Evolutionary conservation across 768 basidiomycete species (phyloP).

Genomic region (Clavaria fumosa): DNA sequence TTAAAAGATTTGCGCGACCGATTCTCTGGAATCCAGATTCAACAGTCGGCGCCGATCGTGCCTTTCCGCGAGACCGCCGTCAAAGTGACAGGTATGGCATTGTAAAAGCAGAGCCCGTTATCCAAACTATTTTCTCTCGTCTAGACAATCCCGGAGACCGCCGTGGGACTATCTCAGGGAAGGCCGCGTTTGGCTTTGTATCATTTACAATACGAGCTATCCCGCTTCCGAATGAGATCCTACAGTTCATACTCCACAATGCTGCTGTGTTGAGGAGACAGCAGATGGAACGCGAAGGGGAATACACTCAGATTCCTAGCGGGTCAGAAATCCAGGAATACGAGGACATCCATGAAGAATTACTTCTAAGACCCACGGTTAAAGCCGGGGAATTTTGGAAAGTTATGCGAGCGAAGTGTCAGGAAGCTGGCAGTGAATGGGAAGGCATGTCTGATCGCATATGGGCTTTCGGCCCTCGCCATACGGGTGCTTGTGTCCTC

Average conservation of each 20-base stretch:
- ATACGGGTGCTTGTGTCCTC: constrained; percentile 74
- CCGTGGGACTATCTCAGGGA: constrained; percentile 66
- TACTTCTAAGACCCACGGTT: constrained; percentile 47
- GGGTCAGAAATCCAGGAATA: constrained; percentile 26
- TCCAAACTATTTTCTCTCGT: constrained; percentile 1
- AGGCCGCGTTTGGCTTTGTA: constrained; percentile 53
- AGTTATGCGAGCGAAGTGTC: constrained; percentile 44
- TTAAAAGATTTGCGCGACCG: constrained; percentile 91
- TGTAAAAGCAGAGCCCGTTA: too few species aligned
- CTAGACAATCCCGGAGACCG: constrained; percentile 77
- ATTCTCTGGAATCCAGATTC: constrained; percentile 86
- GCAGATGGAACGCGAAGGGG: constrained; percentile 28
- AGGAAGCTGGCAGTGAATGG: constrained; percentile 79
- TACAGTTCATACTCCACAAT: constrained; percentile 68
- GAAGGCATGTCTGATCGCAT: constrained; percentile 46
- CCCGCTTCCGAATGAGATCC: constrained; percentile 60
- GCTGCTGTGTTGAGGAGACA: constrained; percentile 45
- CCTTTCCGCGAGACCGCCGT: constrained; percentile 95
- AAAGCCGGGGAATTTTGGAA: constrained; percentile 71
- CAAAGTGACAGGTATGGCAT: constrained; percentile 46
- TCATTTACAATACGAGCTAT: constrained; percentile 72
- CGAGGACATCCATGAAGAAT: constrained; percentile 38
- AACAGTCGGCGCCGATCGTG: constrained; percentile 89
- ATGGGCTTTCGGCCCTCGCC: constrained; percentile 88
- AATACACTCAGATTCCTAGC: constrained; percentile 18